Percentiles rank a stretch among this genome's conserved stretches.
Conservation (phyloP, 108 stramenopile genomes). For the Chaetoceros tenuissimus region DNA sequence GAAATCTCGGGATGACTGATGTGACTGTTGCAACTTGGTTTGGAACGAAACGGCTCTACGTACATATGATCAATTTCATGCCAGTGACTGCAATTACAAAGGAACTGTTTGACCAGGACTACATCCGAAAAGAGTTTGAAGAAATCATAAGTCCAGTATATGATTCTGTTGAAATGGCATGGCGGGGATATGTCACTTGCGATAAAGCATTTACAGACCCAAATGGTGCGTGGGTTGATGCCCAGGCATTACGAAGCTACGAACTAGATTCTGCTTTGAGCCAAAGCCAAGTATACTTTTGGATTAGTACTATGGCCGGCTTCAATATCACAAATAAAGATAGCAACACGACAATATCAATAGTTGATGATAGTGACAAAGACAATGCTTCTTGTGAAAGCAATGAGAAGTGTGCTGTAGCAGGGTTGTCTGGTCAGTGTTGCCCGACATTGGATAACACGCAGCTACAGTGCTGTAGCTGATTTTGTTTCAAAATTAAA, state of each 20-base stretch:
- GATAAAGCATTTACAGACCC: slow-evolving; percentile 70
- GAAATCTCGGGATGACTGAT: slow-evolving; percentile 84
- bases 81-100: slow-evolving; percentile 71
- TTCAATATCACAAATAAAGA: slow-evolving; percentile 42
- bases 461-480: slow-evolving; percentile 16
- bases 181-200: slow-evolving; percentile 61
- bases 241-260: slow-evolving; percentile 44
- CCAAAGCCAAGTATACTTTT: slow-evolving; percentile 74
- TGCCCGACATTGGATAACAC: slow-evolving; percentile 32
- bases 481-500: too few relatives aligned
- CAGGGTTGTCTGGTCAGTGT: slow-evolving; percentile 30
- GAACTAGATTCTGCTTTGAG: slow-evolving; percentile 68
- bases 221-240: slow-evolving; percentile 62
- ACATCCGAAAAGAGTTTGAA: not conserved
- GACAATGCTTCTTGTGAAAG: slow-evolving; percentile 25
- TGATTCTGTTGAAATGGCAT: slow-evolving; percentile 55
- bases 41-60: slow-evolving; percentile 59
- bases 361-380: not conserved
- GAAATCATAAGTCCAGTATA: slow-evolving; percentile 1
- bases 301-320: slow-evolving; percentile 46
- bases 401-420: slow-evolving; percentile 21
- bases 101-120: slow-evolving; percentile 36
- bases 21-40: slow-evolving; percentile 74
- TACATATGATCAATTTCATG: slow-evolving; percentile 82
- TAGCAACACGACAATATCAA: not conserved